Conservation (phyloP, 257 asterid genomes). For the Mitragyna speciosa region DNA sequence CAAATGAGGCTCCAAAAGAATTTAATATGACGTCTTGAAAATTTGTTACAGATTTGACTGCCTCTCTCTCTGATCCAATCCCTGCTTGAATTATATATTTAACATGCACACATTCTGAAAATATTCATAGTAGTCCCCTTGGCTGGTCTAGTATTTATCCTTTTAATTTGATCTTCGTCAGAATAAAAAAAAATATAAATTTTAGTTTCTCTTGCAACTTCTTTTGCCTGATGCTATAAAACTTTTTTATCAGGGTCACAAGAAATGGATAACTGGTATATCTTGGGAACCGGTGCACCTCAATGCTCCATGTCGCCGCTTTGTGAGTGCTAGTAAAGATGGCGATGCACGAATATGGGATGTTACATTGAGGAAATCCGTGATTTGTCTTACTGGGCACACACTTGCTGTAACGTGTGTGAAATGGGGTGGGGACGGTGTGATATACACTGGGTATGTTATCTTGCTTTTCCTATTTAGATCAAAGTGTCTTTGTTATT, state of each 20-base stretch:
- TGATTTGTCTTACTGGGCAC: slow-evolving; percentile 78
- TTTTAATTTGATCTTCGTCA: background rate
- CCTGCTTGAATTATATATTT: background rate
- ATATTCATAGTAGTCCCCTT: background rate
- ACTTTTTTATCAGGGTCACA: slow-evolving; percentile 76
- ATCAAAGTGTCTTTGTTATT: background rate
- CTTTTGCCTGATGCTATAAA: slow-evolving; percentile 8
- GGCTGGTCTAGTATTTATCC: background rate
- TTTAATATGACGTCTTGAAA: background rate
- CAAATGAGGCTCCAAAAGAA: background rate
- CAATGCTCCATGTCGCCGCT: slow-evolving; percentile 84
- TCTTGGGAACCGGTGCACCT: slow-evolving; percentile 98
- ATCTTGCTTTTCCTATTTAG: slow-evolving; percentile 5
- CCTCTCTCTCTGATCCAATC: background rate
- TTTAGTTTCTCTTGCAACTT: background rate
- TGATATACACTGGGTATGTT: slow-evolving; percentile 87
- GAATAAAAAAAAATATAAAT: background rate
- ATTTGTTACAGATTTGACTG: background rate
- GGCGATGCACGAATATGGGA: slow-evolving; percentile 99
- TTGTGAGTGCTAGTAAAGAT: slow-evolving; percentile 96
- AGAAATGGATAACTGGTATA: slow-evolving; percentile 96
- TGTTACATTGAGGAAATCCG: slow-evolving; percentile 60
- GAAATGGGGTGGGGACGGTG: slow-evolving; percentile 98
- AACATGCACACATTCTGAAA: background rate
- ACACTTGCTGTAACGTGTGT: slow-evolving; percentile 95